Base-by-base conservation (phyloP, 805 yeast genomes). In the Monosporozyma unispora region DNA sequence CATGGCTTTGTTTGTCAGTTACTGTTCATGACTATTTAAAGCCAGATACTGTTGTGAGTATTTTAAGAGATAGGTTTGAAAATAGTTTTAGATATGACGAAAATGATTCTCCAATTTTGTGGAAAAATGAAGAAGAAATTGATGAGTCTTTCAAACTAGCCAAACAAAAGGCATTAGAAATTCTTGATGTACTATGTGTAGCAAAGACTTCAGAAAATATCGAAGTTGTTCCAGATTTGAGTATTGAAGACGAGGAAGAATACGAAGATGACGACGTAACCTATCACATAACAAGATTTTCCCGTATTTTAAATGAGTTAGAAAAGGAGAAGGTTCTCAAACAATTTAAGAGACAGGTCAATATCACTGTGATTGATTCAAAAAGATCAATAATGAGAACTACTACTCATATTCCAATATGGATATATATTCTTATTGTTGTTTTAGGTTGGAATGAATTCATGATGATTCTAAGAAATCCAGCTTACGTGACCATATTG, bases 381-480 rank as follows among this genome's bases (percentile, higher is more conserved):
- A 90, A 87, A 66, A 79, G 97, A 55, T 85, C 96, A 2, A 81
- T 87, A 48, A 76, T 89, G 44, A 84, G 82, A 53, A 82, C 84
- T 45, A 77, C 81, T 11, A 80, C 96, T 0, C 81, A 83, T 51
- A 84, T 93, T 50, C 99, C 99, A 3, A 72, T 81, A 55, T 93
- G 84, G 72, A 79, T 93, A 50, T 89, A 87, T 68, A 69, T 80
- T 10, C 61, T 91, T 12, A 70, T 93, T 22, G 65, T 84, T 2
- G 80, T 86, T 3, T 71, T 93, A 21, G 99, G 99, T 9, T 93
- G 96, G 96, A 90, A 90, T 66, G 97, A 93, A 72, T 83, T 93
- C 56, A 78, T 89, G 84, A 84, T 93, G 9, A 79, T 93, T 16
- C 61, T 93, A 42, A 77, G 95, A 54, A 90, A 87, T 62, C 97